Base-by-base conservation (phyloP, 2,329 filamentous ascomycete genomes). In the Dactylellina drechsleri region DNA sequence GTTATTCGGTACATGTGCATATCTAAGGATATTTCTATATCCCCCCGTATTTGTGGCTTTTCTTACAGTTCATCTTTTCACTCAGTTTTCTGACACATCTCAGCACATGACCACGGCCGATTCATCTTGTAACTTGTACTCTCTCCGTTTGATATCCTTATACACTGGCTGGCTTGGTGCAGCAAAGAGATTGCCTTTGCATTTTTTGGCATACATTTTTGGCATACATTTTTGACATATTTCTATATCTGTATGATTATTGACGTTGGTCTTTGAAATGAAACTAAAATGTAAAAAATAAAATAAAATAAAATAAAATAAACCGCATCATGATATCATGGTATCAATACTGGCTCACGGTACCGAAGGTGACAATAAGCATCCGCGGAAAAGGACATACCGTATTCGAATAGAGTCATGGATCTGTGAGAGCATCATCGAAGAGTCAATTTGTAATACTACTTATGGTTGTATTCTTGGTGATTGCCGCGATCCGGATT, bases 71-170 rank as follows among this genome's bases (percentile, higher is more conserved):
- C 31, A 12, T 18, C 62, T 43, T 28, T 23, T 45, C 40, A 45
- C 28, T 60, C 43, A n/a, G 47, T 49, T 40, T 62, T 67, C 52
- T 28, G 57, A 67, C 53, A 62, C 41, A 62, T 74, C 70, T 67
- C 70, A 47, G 57, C 70, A 58, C 58, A 62, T 62, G 62, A 57
- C 62, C 49, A 56, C 31, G 31, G 68, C 57, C 58, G 59, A 28
- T 57, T 40, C 15, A 20, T 43, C 26, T 23, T 43, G 15, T 65
- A n/a, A 15, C 7, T 65, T 47, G 23, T 54, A 10, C 10, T 5
- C 13, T 49, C 54, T 73, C 45, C 7, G 50, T 58, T 59, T 56
- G 62, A 74, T 74, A 74, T 74, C 61, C 56, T 66, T 62, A 61
- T 59, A 67, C 61, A 74, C 7, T 54, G 50, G 47, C 62, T 45